Base-by-base conservation (phyloP, 129 eudicot genomes). In the Arctium lappa region DNA sequence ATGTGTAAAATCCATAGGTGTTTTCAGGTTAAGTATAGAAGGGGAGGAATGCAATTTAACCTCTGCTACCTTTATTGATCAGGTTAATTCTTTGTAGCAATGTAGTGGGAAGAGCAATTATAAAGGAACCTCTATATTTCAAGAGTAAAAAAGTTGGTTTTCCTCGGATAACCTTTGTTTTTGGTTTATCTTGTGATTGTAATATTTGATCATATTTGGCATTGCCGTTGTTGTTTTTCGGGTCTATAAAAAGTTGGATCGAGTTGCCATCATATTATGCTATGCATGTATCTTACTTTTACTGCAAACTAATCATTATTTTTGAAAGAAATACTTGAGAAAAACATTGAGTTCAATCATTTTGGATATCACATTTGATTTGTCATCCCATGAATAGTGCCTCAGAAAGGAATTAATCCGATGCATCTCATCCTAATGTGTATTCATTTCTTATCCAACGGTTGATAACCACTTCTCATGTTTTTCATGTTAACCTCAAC, bases 1-100 rank as follows among this genome's bases (percentile, higher is more conserved):
- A 65, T 66, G 37, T 81, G 89, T 84, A 86, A 76, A 84, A 81
- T 86, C 44, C 36, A 79, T 86, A 86, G 92, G 86, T 74, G 29
- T 8, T 84, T 40, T 66, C 68, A 86, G 84, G 74, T 76, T 68
- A 79, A 73, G 74, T 79, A 82, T 89, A 82, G 87, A 80, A 53
- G 82, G 88, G 83, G 73, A 78, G 80, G 73, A 76, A 73, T 81
- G 84, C 48, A 79, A 31, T 73, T 70, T 72, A 18, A 84, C 80
- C 50, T 73, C 5, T 37, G 60, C 30, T 53, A 73, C 69, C 40
- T 65, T 42, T 62, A 73, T 62, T 73, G 8, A 72, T 78, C 39
- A 39, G 79, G 66, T 77, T 74, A 77, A 46, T 74, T 70, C 13
- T 50, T 80, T 71, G 65, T 62, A 79, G 79, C 79, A 46, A 69